Evolutionary conservation across 176 grass and related monocot genomes (phyloP).

Genomic region (Echinochloa phyllopogon): DNA sequence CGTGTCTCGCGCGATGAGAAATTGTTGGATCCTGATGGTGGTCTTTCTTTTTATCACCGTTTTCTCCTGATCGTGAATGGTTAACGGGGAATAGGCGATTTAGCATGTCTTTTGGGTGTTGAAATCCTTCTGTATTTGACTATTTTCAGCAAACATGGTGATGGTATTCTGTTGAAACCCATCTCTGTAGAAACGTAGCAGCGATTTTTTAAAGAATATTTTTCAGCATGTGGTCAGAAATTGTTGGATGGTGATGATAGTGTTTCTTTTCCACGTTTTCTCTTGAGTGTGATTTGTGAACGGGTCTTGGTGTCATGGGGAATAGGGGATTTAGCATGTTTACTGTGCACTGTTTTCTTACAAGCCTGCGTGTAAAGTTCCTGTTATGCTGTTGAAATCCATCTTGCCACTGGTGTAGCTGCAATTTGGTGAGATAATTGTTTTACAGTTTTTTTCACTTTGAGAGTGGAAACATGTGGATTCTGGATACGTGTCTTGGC

Average conservation of each 20-base stretch:
- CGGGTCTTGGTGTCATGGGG: not conserved
- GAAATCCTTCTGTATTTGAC: not conserved
- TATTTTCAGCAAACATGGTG: not conserved
- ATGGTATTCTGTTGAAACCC: not conserved
- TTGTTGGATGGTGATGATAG: not conserved
- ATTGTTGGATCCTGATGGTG: not conserved
- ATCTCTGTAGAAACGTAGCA: not conserved
- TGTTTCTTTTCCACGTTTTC: not conserved
- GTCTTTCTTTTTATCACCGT: not conserved
- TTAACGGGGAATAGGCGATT: no score
- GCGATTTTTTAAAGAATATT: not conserved
- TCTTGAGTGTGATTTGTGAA: not conserved
- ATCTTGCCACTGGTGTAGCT: not conserved
- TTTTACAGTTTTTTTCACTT: not conserved
- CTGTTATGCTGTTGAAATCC: not conserved
- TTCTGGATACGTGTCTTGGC: not conserved
- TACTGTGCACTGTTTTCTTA: not conserved
- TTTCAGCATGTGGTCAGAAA: not conserved
- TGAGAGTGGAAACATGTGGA: not conserved
- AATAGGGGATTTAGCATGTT: not conserved
- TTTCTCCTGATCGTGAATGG: not conserved
- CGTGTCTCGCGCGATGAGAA: not conserved
- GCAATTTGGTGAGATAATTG: not conserved
- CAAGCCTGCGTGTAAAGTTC: not conserved
- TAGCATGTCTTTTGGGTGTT: constrained; percentile 19